Conservation (phyloP, 495 filamentous ascomycete genomes). For the Neurospora sp. region DNA sequence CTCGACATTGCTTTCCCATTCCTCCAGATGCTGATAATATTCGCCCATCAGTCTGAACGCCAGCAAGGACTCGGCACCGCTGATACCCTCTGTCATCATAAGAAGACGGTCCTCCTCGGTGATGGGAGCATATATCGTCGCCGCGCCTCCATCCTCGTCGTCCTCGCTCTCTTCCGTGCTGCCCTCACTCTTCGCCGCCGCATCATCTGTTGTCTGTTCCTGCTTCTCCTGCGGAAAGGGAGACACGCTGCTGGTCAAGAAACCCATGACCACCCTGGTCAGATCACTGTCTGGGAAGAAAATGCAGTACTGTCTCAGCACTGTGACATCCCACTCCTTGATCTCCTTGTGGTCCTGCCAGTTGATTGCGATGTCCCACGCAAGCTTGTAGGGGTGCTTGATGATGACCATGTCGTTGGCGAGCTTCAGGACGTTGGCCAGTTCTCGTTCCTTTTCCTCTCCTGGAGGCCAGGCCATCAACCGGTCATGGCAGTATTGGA, state of each 20-base stretch:
- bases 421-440: slow-evolving; percentile 57
- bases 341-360: slow-evolving; percentile 74
- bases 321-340: slow-evolving; percentile 58
- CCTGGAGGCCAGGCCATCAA: slow-evolving; percentile 55
- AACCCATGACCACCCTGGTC: slow-evolving; percentile 68
- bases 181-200: background rate
- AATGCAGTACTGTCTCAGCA: slow-evolving; percentile 67
- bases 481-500: slow-evolving; percentile 70
- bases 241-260: slow-evolving; percentile 72
- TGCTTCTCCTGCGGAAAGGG: slow-evolving; percentile 52
- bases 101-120: slow-evolving; percentile 64
- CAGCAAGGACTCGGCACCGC: slow-evolving; percentile 63
- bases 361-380: slow-evolving; percentile 83
- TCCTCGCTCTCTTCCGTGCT: slow-evolving; percentile 32
- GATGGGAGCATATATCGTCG: slow-evolving; percentile 39
- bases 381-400: slow-evolving; percentile 80
- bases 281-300: slow-evolving; percentile 83
- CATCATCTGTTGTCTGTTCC: slow-evolving; percentile 15
- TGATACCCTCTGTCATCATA: slow-evolving; percentile 75
- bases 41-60: slow-evolving; percentile 78
- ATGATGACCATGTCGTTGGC: slow-evolving; percentile 92
- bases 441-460: slow-evolving; percentile 53
- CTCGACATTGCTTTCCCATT: slow-evolving; percentile 77
- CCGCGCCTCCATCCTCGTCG: slow-evolving; percentile 40
- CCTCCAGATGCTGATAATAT: slow-evolving; percentile 76